These are phyloP conservation scores for Diospyros kaki DNA, from an alignment of 148 eudicot species.

Conservation along the genomic window DNA sequence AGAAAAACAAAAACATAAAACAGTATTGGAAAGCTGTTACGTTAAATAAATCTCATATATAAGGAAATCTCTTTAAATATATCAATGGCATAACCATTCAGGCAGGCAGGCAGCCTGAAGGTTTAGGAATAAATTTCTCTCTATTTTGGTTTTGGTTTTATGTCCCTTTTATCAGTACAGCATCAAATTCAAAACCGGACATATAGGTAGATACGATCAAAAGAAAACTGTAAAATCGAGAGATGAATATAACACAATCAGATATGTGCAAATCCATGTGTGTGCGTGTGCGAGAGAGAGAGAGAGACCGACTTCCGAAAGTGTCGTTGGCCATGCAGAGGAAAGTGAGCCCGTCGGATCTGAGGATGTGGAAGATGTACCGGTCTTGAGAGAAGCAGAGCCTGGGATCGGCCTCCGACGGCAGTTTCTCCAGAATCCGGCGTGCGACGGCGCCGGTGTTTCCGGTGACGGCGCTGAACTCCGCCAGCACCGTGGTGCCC, in stretches of 20 bases:
- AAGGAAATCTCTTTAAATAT: no score
- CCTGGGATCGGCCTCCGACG: constrained; percentile 58
- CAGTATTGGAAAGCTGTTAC: no score
- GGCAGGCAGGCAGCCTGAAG: no score
- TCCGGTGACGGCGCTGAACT: constrained; percentile 90
- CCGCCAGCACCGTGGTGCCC: constrained; percentile 85
- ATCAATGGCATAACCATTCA: no score
- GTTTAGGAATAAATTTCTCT: no score
- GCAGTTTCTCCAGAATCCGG: constrained; percentile 82
- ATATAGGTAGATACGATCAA: constrained; percentile 5
- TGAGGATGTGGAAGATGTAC: constrained; percentile 78
- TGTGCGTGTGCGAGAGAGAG: constrained; percentile 1
- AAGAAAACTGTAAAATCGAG: not conserved
- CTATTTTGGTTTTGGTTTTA: no score
- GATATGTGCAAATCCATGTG: not conserved
- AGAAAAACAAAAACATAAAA: no score
- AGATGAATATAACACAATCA: not conserved
- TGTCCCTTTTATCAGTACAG: not conserved
- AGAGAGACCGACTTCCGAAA: constrained; percentile 64
- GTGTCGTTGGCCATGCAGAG: constrained; percentile 97
- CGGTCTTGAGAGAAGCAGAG: constrained; percentile 94
- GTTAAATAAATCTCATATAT: no score
- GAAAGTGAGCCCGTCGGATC: constrained; percentile 66
- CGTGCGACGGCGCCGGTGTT: constrained; percentile 82
- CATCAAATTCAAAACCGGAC: not conserved